Percentiles rank a stretch among this genome's conserved stretches.
Conservation (phyloP, 352 stramenopile genomes). For the Phytophthora gonapodyides region DNA sequence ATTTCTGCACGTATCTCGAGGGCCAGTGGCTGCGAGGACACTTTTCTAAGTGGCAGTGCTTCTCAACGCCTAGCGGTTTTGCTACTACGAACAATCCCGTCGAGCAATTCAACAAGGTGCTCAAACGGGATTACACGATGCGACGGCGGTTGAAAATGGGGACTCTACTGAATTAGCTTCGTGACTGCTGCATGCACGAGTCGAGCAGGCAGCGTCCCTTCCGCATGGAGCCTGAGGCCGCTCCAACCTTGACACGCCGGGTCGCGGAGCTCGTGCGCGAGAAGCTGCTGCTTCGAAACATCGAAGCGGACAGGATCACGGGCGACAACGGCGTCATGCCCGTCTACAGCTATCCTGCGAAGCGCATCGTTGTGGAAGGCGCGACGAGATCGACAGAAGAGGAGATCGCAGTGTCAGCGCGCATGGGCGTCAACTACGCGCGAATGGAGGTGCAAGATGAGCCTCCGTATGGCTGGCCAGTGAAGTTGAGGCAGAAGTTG, state of each 20-base stretch:
- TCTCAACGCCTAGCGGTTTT: constrained; percentile 9
- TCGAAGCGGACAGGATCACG: too few species aligned
- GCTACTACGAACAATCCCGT: constrained; percentile 26
- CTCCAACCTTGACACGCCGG: background rate
- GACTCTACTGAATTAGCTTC: background rate
- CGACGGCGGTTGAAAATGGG: constrained; percentile 15
- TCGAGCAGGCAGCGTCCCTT: background rate
- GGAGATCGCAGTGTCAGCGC: background rate
- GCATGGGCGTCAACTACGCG: background rate
- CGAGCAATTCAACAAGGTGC: constrained; percentile 27
- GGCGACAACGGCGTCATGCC: too few species aligned
- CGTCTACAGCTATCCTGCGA: background rate
- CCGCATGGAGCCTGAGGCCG: background rate
- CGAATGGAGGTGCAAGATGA: background rate
- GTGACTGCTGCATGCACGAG: constrained; percentile 1
- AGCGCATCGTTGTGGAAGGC: too few species aligned
- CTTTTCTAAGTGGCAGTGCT: constrained; percentile 23
- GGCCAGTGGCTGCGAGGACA: constrained; percentile 8
- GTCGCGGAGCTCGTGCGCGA: too few species aligned
- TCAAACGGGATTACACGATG: constrained; percentile 29
- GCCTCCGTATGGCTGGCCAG: background rate
- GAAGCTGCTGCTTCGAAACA: too few species aligned
- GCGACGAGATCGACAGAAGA: background rate
- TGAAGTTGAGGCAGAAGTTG: background rate
- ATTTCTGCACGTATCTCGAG: constrained; percentile 16